A percentile compares a stretch with the other conserved stretches of the same genome.
Conservation (phyloP, 345 rosid genomes). For the Corymbia maculata region DNA sequence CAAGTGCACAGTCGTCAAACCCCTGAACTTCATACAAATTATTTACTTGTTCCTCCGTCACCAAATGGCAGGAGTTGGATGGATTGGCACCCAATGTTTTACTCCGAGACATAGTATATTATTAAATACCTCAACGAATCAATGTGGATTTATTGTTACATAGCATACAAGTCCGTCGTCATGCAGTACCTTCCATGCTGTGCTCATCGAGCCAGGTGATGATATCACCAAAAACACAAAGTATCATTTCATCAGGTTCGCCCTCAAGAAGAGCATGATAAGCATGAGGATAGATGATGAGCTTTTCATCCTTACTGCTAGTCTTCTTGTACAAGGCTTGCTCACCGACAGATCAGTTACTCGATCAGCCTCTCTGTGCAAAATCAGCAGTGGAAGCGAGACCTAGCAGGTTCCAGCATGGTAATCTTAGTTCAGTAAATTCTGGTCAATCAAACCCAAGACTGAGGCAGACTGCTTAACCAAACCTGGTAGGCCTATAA, state of each 20-base stretch:
- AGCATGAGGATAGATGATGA: conserved; percentile 53
- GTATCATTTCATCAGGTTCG: conserved; percentile 75
- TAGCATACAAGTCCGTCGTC: not conserved
- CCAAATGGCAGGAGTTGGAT: not conserved
- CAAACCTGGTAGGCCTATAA: not conserved
- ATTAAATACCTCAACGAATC: not conserved
- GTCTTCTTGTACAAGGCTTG: conserved; percentile 74
- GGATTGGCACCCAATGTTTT: not conserved
- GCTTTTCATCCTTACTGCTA: conserved; percentile 61
- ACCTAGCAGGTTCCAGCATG: conserved; percentile 28
- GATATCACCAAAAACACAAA: conserved; percentile 56
- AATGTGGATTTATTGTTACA: not conserved
- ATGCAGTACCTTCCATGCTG: not conserved
- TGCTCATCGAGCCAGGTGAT: conserved; percentile 73
- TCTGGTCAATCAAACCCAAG: not conserved
- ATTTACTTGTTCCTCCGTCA: not conserved
- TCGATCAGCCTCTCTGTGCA: conserved; percentile 79
- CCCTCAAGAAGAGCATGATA: conserved; percentile 80
- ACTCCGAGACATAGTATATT: not conserved
- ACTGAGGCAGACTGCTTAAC: not conserved
- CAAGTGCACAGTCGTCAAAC: not conserved
- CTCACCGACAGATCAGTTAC: conserved; percentile 92
- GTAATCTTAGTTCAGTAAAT: not conserved
- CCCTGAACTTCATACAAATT: not conserved
- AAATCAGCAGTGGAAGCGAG: conserved; percentile 64